A percentile compares a stretch with the other conserved stretches of the same genome.
These are phyloP conservation scores for Cystobasidiopsis lactophilus DNA, from an alignment of 768 basidiomycete species.

Conservation along the genomic window DNA sequence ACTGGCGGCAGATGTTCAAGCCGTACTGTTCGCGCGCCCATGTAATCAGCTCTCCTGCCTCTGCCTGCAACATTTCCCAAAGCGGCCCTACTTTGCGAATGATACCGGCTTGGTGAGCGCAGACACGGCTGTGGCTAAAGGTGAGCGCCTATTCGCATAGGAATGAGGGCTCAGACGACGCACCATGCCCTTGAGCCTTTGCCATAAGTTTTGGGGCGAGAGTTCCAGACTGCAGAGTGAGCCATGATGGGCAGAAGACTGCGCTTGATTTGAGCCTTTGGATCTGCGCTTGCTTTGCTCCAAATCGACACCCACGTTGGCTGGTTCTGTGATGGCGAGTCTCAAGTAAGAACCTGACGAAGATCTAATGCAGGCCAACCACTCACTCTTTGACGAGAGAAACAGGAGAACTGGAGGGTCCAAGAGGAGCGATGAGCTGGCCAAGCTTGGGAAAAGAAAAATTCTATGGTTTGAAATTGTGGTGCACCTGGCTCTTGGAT, in stretches of 20 bases:
- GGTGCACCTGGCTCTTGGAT: neutral
- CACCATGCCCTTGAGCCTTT: conserved; percentile 91
- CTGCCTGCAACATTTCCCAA: neutral
- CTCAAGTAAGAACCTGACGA: too few species aligned
- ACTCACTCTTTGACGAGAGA: too few species aligned
- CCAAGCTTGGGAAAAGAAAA: too few species aligned
- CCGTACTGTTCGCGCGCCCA: conserved; percentile 35
- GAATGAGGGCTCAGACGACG: conserved; percentile 20
- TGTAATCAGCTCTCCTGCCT: too few species aligned
- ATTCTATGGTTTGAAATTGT: too few species aligned
- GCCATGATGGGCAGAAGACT: conserved; percentile 67
- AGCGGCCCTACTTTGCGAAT: conserved; percentile 41
- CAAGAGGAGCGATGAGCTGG: too few species aligned
- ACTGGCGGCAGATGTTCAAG: conserved; percentile 90
- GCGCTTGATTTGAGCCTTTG: too few species aligned
- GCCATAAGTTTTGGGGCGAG: conserved; percentile 80
- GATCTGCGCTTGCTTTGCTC: too few species aligned
- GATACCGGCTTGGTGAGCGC: conserved; percentile 90
- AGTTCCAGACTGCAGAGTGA: conserved; percentile 97
- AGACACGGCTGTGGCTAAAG: conserved; percentile 50
- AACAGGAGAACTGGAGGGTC: too few species aligned
- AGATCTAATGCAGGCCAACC: too few species aligned
- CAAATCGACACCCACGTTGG: too few species aligned
- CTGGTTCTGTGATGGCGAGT: too few species aligned
- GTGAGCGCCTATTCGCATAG: neutral